Percentiles rank a stretch among this genome's conserved stretches.
These are phyloP conservation scores for Boletellus ananas DNA, from an alignment of 768 basidiomycete genomes.

Conservation along the genomic window DNA sequence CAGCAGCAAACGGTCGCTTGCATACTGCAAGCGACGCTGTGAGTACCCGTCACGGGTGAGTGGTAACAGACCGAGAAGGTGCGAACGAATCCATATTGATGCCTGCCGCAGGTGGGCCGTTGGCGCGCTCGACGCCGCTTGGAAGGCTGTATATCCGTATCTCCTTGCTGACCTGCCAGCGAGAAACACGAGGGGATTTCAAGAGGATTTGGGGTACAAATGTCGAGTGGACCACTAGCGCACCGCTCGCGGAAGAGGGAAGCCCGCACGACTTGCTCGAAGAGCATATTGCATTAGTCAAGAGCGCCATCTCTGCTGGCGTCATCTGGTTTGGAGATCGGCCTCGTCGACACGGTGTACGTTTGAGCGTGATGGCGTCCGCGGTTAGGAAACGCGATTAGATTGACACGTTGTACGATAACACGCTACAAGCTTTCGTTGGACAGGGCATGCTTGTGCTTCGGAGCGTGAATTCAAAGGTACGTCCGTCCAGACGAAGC, in stretches of 20 bases:
- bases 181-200: slow-evolving; percentile 16
- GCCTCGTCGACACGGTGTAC: not conserved
- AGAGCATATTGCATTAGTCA: not conserved
- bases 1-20: slow-evolving; percentile 22
- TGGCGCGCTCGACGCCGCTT: slow-evolving; percentile 32
- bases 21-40: slow-evolving; percentile 15
- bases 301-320: not conserved
- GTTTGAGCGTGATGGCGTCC: not conserved
- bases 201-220: slow-evolving; percentile 30
- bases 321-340: not conserved
- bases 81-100: not conserved
- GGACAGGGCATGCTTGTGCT: no score
- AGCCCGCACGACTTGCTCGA: slow-evolving; percentile 4
- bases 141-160: slow-evolving; percentile 31
- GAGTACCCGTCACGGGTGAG: slow-evolving; percentile 14
- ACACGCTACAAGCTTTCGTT: no score
- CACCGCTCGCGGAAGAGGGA: not conserved
- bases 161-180: slow-evolving; percentile 13
- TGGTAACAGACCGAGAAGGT: not conserved
- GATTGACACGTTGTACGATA: no score
- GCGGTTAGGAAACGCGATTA: no score
- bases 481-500: no score
- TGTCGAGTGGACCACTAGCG: slow-evolving; percentile 22
- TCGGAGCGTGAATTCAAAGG: no score
- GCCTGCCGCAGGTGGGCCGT: not conserved